Conservation (phyloP, 2,329 filamentous ascomycete genomes). For the Aspergillus spinulosporus region DNA sequence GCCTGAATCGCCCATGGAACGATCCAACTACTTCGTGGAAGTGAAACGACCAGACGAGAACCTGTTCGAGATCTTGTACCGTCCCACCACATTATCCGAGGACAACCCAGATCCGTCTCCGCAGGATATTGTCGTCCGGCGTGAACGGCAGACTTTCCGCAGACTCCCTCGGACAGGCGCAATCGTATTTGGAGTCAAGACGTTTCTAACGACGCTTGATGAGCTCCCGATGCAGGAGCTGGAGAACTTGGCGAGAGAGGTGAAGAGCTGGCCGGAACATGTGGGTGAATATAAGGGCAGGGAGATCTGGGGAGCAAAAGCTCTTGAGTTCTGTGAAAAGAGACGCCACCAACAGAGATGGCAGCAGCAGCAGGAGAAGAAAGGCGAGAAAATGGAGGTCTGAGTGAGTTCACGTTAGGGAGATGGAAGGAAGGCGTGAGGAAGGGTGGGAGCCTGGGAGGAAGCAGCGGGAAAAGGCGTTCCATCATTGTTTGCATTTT, state of each 20-base stretch:
- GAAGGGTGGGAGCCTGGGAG: neutral
- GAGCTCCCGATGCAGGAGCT: conserved; percentile 45
- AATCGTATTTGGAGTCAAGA: conserved; percentile 54
- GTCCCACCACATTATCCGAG: conserved; percentile 43
- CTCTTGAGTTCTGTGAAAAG: conserved; percentile 39
- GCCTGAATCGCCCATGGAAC: conserved; percentile 48
- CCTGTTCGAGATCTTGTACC: conserved; percentile 48
- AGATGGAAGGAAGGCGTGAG: conserved; percentile 7
- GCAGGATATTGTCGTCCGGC: conserved; percentile 49
- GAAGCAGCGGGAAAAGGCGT: conserved; percentile 9
- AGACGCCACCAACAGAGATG: conserved; percentile 15
- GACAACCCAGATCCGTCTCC: conserved; percentile 38
- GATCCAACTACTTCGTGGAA: conserved; percentile 54
- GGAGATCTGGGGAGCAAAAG: conserved; percentile 44
- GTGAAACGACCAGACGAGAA: conserved; percentile 40
- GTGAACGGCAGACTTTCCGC: conserved; percentile 54
- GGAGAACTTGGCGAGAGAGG: conserved; percentile 45
- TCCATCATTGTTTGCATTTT: conserved; percentile 19
- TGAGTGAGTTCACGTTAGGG: neutral
- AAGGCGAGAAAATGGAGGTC: neutral
- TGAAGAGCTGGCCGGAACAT: conserved; percentile 48
- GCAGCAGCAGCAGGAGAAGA: conserved; percentile 7
- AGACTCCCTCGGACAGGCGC: conserved; percentile 46
- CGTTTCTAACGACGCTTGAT: conserved; percentile 45
- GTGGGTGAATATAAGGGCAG: conserved; percentile 49